These are phyloP conservation scores for Hypoxylon lienhwacheense DNA, from an alignment of 495 filamentous ascomycete genomes.

Conservation along the genomic window DNA sequence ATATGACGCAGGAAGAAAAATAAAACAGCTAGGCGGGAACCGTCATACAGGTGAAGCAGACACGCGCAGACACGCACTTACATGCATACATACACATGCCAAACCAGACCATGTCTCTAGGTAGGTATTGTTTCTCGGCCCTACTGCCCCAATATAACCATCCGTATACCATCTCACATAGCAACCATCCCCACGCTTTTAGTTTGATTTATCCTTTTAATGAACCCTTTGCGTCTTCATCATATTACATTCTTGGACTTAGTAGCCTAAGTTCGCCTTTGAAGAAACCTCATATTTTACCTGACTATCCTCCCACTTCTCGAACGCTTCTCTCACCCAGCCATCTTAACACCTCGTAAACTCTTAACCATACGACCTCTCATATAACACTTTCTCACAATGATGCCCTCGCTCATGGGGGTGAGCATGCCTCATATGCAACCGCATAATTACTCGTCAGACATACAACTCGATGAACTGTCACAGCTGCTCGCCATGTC, in stretches of 20 bases:
- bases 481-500: slow-evolving; percentile 43
- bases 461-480: slow-evolving; percentile 43
- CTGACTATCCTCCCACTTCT: slow-evolving; percentile 22
- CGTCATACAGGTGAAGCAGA: slow-evolving; percentile 43
- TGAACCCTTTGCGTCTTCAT: slow-evolving; percentile 35
- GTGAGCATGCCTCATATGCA: slow-evolving; percentile 25
- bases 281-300: slow-evolving; percentile 32
- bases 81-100: slow-evolving; percentile 41
- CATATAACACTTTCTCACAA: slow-evolving; percentile 20
- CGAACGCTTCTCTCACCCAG: not conserved
- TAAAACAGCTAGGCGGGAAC: slow-evolving; percentile 40
- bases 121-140: slow-evolving; percentile 42
- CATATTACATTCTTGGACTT: slow-evolving; percentile 33
- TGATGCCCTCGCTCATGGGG: slow-evolving; percentile 37
- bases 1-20: slow-evolving; percentile 44
- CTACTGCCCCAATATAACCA: slow-evolving; percentile 44
- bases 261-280: slow-evolving; percentile 33
- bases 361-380: slow-evolving; percentile 3
- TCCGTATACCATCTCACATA: slow-evolving; percentile 38
- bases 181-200: slow-evolving; percentile 35
- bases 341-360: not conserved
- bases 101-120: slow-evolving; percentile 44
- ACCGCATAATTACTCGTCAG: slow-evolving; percentile 35
- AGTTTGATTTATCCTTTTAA: slow-evolving; percentile 41
- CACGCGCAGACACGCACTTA: slow-evolving; percentile 40